Evolutionary conservation across 176 grass and related monocot genomes (phyloP), one percentile per base, ranked within the genome.

Genomic region (Carex myosuroides): DNA sequence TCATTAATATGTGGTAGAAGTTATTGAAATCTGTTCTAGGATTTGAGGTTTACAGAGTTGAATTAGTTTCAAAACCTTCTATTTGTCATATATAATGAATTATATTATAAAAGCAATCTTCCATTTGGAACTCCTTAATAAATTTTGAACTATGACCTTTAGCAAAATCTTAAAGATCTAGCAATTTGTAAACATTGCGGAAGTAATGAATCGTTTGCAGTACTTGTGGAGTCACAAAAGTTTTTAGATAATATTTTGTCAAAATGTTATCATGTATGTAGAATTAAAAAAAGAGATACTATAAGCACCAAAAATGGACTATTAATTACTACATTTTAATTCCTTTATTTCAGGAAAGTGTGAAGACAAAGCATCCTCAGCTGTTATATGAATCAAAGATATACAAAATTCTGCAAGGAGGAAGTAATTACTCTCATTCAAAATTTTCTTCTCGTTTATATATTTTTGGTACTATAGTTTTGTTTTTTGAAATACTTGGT

Each of bases 341-440:
- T 1, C 18, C 26, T 78, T 85, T n/a, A 84, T 87, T 55, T 33
- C 84, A 98, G 95, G 95, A 98, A 93, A 98, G 91, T 71, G 91
- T 98, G 79, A 98, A 94, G 86, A 98, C 95, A 87, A 98, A 98
- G 83, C 95, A 98, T 90, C 95, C 95, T 66, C 95, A 98, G 68
- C 68, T 98, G 85, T 88, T 94, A 39, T 94, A 98, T n/a, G 95
- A 98, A 87, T 98, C 95, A 59, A 98, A 94, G 84, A 92, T 98
- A 10, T 98, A 98, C 87, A 85, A 86, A 88, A 94, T 94, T 75
- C 58, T 98, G 16, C 95, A 94, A 87, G 95, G 92, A 91, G 95
- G 92, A 94, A 98, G 95, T 98, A 98, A 74, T 83, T 57, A 35
- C 20, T 20, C 55, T 55, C 7, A 57, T 52, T 64, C 70, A 87